A percentile compares a stretch with the other conserved stretches of the same genome.
phyloP scores from a whole-genome alignment of 768 basidiomycete species.

The Russula abietina region DNA sequence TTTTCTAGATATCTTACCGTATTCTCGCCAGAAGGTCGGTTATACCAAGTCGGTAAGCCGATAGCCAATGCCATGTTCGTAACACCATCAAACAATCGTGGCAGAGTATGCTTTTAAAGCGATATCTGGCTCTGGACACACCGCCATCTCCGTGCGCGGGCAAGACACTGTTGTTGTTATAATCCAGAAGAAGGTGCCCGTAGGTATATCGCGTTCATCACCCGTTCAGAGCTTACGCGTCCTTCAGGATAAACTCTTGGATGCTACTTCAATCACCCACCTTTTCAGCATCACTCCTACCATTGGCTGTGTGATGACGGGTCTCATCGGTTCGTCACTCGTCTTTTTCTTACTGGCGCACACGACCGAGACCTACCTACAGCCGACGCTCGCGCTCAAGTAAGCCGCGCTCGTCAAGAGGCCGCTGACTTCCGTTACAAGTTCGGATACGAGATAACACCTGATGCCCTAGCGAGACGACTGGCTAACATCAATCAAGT shows the following conservation, averaged over 20 bases:
- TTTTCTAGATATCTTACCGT: conserved; percentile 82
- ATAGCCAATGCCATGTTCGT: too few relatives aligned
- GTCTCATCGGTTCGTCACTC: conserved; percentile 69
- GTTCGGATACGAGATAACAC: conserved; percentile 97
- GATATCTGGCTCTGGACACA: conserved; percentile 94
- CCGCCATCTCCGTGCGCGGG: conserved; percentile 86
- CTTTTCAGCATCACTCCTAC: conserved; percentile 93
- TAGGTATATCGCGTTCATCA: conserved; percentile 31
- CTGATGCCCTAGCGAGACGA: conserved; percentile 89
- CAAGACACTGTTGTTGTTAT: conserved; percentile 94
- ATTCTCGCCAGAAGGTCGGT: conserved; percentile 92
- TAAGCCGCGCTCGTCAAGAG: conserved; percentile 77
- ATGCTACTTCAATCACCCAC: conserved; percentile 90
- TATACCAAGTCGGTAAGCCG: conserved; percentile 94
- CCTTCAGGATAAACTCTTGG: conserved; percentile 89
- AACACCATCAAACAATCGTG: not conserved
- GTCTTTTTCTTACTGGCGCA: not conserved
- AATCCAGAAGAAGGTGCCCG: conserved; percentile 97
- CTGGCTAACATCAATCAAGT: conserved; percentile 98
- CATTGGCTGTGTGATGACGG: conserved; percentile 98
- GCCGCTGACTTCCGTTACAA: conserved; percentile 94
- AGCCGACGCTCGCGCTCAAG: conserved; percentile 94
- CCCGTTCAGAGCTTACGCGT: not conserved
- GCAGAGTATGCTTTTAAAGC: conserved; percentile 99
- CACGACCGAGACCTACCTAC: conserved; percentile 5